Conservation (phyloP, 2,329 filamentous ascomycete species). For the Hypomyces rosellus region DNA sequence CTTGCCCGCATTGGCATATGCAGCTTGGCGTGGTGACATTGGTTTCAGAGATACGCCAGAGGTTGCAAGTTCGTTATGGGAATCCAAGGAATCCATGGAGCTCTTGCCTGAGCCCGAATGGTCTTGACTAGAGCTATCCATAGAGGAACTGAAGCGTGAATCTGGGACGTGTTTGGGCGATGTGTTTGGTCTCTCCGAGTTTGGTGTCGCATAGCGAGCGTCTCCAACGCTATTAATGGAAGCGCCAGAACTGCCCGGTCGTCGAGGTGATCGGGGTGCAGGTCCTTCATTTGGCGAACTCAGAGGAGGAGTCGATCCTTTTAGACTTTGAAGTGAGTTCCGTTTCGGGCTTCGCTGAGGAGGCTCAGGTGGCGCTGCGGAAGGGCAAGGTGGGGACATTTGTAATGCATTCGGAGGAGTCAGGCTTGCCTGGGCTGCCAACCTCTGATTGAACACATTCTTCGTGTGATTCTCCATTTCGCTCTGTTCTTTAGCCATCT, state of each 20-base stretch:
- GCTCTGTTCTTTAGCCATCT: not conserved
- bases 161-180: not conserved
- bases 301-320: constrained; percentile 7
- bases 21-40: not conserved
- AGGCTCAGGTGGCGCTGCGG: constrained; percentile 20
- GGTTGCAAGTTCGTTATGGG: not conserved
- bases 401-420: not conserved
- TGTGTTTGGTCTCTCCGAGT: not conserved
- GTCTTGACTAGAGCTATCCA: not conserved
- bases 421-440: not conserved
- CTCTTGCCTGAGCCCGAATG: not conserved
- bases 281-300: constrained; percentile 1
- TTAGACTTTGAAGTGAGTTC: constrained; percentile 14
- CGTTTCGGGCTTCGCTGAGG: constrained; percentile 24
- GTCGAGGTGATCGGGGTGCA: constrained; percentile 1
- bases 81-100: not conserved
- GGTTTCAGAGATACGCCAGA: constrained; percentile 4
- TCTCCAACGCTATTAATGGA: not conserved
- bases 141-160: not conserved
- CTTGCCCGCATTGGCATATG: not conserved
- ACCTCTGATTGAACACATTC: not conserved
- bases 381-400: constrained; percentile 12
- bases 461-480: not conserved
- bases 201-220: not conserved
- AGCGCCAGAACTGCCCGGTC: constrained; percentile 4